A percentile compares a stretch with the other conserved stretches of the same genome.
These are phyloP conservation scores for Ophiostoma australiae DNA, from an alignment of 2,329 filamentous ascomycete genomes.

Conservation along the genomic window DNA sequence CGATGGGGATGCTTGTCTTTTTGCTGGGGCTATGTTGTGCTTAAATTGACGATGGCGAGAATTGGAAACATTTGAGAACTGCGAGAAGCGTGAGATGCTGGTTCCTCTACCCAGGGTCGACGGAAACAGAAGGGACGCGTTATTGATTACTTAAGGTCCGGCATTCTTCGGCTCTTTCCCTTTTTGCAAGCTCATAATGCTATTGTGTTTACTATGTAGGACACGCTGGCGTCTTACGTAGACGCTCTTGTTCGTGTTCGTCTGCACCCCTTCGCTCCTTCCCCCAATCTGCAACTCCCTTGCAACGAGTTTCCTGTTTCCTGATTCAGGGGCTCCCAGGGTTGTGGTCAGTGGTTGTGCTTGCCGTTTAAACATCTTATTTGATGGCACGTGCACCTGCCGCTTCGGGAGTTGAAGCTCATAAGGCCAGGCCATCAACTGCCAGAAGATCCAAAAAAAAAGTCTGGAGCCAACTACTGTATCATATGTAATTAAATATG, in stretches of 20 bases:
- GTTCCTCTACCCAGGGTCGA: background rate
- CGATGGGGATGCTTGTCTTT: background rate
- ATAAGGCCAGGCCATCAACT: background rate
- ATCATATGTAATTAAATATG: background rate
- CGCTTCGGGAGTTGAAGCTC: constrained; percentile 13
- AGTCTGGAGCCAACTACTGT: background rate
- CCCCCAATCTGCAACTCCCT: background rate
- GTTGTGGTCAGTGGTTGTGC: background rate
- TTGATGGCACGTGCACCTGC: constrained; percentile 7
- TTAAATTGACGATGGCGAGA: background rate
- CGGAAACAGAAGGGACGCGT: background rate
- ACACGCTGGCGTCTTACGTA: background rate
- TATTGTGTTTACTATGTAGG: background rate
- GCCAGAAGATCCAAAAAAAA: background rate
- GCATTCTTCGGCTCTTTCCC: background rate
- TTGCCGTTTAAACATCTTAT: background rate
- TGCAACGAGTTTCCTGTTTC: constrained; percentile 2
- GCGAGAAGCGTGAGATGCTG: background rate
- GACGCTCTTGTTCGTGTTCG: constrained; percentile 13
- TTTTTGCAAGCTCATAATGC: background rate
- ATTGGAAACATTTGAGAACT: background rate
- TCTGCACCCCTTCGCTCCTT: constrained; percentile 9
- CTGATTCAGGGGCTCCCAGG: constrained; percentile 1
- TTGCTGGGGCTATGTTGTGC: background rate
- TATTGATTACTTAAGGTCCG: background rate